Percentiles rank a stretch among this genome's conserved stretches.
Evolutionary conservation across 2,329 filamentous ascomycete genomes (phyloP).

Genomic region (Penicillium occitanis): DNA sequence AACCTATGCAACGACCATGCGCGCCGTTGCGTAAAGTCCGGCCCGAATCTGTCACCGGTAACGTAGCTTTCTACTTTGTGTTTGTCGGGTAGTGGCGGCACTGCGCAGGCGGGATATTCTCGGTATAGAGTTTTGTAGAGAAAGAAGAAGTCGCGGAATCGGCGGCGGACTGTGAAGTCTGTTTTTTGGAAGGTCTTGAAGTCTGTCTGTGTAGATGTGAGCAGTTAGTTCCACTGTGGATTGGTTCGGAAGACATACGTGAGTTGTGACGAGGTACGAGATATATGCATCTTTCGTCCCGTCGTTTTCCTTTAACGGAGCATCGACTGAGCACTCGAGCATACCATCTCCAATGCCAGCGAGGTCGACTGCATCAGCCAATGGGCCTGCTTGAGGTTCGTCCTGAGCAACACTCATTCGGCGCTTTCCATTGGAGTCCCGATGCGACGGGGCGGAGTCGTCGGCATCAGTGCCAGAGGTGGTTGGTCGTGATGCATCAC

Average conservation of each 20-base stretch:
- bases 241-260: conserved; percentile 55
- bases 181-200: conserved; percentile 89
- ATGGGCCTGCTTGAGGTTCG: conserved; percentile 50
- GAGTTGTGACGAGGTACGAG: conserved; percentile 89
- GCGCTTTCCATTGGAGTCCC: conserved; percentile 51
- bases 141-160: conserved; percentile 97
- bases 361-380: conserved; percentile 58
- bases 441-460: conserved; percentile 33
- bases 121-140: conserved; percentile 85
- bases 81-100: conserved; percentile 94
- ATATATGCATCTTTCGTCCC: conserved; percentile 96
- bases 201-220: conserved; percentile 64
- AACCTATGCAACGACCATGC: conserved; percentile 91
- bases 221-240: too few species aligned
- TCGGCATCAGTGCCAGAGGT: conserved; percentile 45
- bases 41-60: conserved; percentile 88
- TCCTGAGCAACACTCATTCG: conserved; percentile 47
- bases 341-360: conserved; percentile 69
- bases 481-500: conserved; percentile 44
- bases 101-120: conserved; percentile 87
- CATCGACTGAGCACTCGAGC: conserved; percentile 78
- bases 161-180: conserved; percentile 75
- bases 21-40: conserved; percentile 85
- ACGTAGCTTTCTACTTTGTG: conserved; percentile 96
- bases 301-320: conserved; percentile 91